Percentiles rank a stretch among this genome's conserved stretches.
Conservation (phyloP, 2,329 filamentous ascomycete species). For the Fusarium pininemorale region DNA sequence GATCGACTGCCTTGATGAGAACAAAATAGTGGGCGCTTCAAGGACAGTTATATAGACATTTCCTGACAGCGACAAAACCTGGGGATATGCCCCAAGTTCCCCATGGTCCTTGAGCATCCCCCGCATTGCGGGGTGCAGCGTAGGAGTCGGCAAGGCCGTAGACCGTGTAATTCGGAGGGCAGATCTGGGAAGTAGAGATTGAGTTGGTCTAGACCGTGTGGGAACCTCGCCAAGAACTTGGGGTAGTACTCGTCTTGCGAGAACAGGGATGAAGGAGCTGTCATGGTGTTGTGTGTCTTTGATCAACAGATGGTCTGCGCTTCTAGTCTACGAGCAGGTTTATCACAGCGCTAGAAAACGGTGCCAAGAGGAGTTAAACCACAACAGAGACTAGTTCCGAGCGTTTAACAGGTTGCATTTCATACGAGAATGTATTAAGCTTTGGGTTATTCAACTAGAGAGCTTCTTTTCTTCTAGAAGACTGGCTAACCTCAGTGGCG, state of each 20-base stretch:
- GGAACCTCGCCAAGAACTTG: neutral
- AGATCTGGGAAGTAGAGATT: slow-evolving; percentile 26
- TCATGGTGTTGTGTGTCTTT: neutral
- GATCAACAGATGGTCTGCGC: slow-evolving; percentile 8
- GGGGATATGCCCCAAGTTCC: neutral
- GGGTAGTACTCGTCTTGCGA: neutral
- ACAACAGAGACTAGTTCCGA: neutral
- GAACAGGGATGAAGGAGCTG: neutral
- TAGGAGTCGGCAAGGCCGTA: neutral
- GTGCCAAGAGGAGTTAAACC: neutral
- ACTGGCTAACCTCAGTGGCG: neutral
- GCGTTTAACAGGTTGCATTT: neutral
- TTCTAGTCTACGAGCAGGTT: neutral
- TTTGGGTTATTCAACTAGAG: neutral
- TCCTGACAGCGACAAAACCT: neutral
- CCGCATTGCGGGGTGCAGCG: slow-evolving; percentile 31
- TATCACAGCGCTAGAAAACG: slow-evolving; percentile 18
- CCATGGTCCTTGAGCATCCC: neutral
- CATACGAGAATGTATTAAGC: neutral
- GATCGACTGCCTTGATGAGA: slow-evolving; percentile 26
- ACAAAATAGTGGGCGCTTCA: neutral
- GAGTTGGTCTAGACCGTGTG: slow-evolving; percentile 25
- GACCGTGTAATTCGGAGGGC: neutral
- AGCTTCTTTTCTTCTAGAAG: slow-evolving; percentile 20
- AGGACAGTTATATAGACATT: slow-evolving; percentile 21